These are phyloP conservation scores for Stereum hirsutum DNA, from an alignment of 1,284 basidiomycete species.

Conservation along the genomic window DNA sequence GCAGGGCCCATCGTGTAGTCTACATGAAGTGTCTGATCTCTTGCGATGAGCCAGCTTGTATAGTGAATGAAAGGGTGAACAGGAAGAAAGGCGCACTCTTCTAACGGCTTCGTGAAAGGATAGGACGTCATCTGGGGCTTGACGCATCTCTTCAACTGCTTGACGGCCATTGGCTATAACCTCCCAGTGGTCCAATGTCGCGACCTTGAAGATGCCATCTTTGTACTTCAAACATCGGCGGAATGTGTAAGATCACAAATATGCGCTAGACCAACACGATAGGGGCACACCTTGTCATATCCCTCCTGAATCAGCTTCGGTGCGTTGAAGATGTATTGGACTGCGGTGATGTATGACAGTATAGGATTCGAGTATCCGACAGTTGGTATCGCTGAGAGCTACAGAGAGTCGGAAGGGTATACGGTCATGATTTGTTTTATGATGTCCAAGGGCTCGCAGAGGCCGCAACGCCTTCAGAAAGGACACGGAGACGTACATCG, in stretches of 20 bases:
- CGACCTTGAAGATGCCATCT: constrained; percentile 6
- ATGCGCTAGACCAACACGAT: no score
- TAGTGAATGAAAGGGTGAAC: no score
- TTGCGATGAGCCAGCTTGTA: no score
- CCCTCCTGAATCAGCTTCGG: constrained; percentile 18
- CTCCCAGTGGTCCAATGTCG: constrained; percentile 14
- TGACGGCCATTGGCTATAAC: constrained; percentile 17
- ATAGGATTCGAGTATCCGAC: constrained; percentile 8
- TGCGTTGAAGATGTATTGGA: constrained; percentile 12
- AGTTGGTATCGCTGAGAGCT: constrained; percentile 8
- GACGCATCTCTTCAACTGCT: constrained; percentile 22
- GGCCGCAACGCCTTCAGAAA: neutral
- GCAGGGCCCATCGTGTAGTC: constrained; percentile 8
- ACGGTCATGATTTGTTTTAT: no score
- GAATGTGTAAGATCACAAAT: no score
- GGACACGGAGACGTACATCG: neutral
- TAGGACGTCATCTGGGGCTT: constrained; percentile 22
- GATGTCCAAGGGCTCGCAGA: neutral
- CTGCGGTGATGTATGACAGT: constrained; percentile 15
- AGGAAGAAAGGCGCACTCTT: constrained; percentile 12
- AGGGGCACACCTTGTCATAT: constrained; percentile 19
- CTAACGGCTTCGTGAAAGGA: constrained; percentile 9
- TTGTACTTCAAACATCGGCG: neutral
- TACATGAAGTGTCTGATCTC: constrained; percentile 7
- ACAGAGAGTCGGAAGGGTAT: no score